phyloP scores from a whole-genome alignment of 106 monocot genomes.

The Phalaenopsis aphrodite region DNA sequence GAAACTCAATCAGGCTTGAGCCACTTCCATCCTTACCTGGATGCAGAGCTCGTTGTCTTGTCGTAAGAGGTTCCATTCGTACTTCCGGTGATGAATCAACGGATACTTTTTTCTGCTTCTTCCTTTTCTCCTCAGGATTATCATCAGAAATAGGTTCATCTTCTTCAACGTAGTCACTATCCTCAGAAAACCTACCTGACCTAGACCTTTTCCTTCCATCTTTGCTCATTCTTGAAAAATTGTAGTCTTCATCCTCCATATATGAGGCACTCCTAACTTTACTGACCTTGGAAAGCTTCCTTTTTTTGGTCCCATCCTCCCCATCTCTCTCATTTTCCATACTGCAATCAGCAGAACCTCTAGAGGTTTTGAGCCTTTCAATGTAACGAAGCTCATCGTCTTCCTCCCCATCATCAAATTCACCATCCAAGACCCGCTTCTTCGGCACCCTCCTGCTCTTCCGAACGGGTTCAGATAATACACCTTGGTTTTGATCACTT shows the following conservation, averaged over 20 bases:
- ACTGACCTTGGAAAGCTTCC: constrained; percentile 27
- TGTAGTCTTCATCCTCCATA: constrained; percentile 37
- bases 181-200: constrained; percentile 28
- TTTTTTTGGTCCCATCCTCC: constrained; percentile 23
- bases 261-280: constrained; percentile 31
- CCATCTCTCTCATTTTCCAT: constrained; percentile 25
- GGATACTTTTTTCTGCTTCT: constrained; percentile 25
- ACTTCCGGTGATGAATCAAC: constrained; percentile 22
- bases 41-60: constrained; percentile 62
- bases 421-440: constrained; percentile 44
- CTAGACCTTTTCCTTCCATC: constrained; percentile 30
- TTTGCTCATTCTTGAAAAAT: constrained; percentile 18
- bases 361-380: constrained; percentile 38
- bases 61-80: constrained; percentile 53
- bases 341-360: constrained; percentile 10
- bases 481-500: constrained; percentile 8
- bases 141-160: constrained; percentile 51
- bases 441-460: constrained; percentile 59
- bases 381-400: constrained; percentile 56
- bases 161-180: constrained; percentile 48
- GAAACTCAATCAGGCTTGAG: constrained; percentile 59
- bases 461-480: constrained; percentile 29
- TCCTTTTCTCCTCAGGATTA: constrained; percentile 25
- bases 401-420: constrained; percentile 33
- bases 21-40: constrained; percentile 42